phyloP scores from a whole-genome alignment of 495 filamentous ascomycete genomes.

The Letharia columbiana region DNA sequence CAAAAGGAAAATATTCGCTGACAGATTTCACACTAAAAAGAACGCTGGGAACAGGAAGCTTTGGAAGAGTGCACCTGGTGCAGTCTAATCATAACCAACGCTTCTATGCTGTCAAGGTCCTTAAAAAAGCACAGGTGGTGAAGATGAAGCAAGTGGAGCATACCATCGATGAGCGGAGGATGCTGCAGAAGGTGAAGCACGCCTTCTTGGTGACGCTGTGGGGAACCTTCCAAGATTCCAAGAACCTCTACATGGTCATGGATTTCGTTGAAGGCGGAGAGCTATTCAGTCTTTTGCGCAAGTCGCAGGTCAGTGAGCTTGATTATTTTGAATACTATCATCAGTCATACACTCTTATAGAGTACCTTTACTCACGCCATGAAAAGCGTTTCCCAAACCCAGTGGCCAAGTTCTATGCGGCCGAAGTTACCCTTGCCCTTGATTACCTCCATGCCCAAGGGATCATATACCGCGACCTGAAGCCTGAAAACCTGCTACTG shows the following conservation, averaged over 20 bases:
- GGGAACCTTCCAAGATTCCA: conserved; percentile 94
- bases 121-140: conserved; percentile 97
- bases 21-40: conserved; percentile 78
- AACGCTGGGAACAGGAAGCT: conserved; percentile 92
- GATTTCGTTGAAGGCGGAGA: conserved; percentile 99
- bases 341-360: conserved; percentile 8
- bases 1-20: conserved; percentile 96
- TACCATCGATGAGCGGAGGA: conserved; percentile 92
- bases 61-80: conserved; percentile 90
- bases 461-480: conserved; percentile 96
- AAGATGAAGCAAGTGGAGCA: conserved; percentile 99
- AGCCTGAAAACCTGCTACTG: conserved; percentile 90
- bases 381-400: conserved; percentile 94
- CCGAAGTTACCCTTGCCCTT: conserved; percentile 88
- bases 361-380: conserved; percentile 17
- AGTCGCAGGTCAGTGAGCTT: conserved; percentile 72
- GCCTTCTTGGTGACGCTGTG: conserved; percentile 95
- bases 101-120: conserved; percentile 94
- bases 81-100: conserved; percentile 95
- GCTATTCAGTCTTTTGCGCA: conserved; percentile 87
- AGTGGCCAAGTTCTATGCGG: conserved; percentile 97
- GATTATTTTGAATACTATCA: conserved; percentile 5
- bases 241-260: conserved; percentile 99
- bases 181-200: conserved; percentile 92
- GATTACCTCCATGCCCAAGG: conserved; percentile 93